Conservation (phyloP, 176 grass and related monocot species). For the Ensete glaucum region DNA sequence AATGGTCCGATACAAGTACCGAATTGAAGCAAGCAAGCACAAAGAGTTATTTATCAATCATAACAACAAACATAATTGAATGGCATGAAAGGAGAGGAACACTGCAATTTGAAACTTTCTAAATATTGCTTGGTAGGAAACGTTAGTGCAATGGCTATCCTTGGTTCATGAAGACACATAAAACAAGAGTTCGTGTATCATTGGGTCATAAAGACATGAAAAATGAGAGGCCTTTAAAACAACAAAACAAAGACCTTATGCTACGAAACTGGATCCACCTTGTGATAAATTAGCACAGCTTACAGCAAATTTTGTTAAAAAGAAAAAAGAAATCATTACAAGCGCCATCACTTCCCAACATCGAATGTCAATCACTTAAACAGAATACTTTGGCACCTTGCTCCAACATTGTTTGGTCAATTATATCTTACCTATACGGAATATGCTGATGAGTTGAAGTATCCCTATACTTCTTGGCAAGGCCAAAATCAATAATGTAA, state of each 20-base stretch:
- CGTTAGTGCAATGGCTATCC: neutral
- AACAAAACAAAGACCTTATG: no score
- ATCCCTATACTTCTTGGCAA: constrained; percentile 93
- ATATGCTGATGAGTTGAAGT: constrained; percentile 87
- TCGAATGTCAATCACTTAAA: no score
- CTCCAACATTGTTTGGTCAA: neutral
- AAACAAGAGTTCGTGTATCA: neutral
- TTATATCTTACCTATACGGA: constrained; percentile 57
- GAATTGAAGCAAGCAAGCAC: no score
- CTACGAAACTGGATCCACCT: no score
- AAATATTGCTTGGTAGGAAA: neutral
- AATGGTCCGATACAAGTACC: no score
- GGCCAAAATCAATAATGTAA: constrained; percentile 95
- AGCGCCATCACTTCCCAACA: no score
- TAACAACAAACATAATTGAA: no score
- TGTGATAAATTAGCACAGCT: neutral
- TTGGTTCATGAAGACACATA: neutral
- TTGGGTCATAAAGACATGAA: neutral
- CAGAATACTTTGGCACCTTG: neutral
- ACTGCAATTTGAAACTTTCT: neutral
- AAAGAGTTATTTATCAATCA: no score
- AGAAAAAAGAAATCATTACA: neutral
- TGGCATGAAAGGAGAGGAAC: no score
- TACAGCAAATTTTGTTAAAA: neutral
- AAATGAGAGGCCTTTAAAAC: neutral